Evolutionary conservation across 2,329 filamentous ascomycete genomes (phyloP).

Genomic region (Neophaeococcomyces mojaviensis): DNA sequence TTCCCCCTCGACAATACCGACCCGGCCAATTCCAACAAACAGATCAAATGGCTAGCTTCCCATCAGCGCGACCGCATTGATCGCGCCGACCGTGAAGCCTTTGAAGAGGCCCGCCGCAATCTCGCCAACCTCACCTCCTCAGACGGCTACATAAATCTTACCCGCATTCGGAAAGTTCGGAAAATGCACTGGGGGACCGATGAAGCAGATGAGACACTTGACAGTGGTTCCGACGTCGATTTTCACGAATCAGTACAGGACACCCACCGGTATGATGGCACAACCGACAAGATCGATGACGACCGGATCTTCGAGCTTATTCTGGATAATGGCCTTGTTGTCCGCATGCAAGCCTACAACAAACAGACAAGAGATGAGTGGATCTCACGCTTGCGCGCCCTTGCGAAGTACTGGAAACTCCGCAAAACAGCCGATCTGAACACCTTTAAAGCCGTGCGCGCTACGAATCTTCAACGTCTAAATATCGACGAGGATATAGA

Average conservation of each 20-base stretch:
- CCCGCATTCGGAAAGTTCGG: slow-evolving; percentile 51
- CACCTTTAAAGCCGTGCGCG: slow-evolving; percentile 50
- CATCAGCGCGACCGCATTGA: slow-evolving; percentile 40
- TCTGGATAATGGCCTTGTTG: slow-evolving; percentile 53
- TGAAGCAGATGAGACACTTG: slow-evolving; percentile 46
- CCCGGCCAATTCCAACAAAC: slow-evolving; percentile 40
- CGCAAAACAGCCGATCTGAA: slow-evolving; percentile 50
- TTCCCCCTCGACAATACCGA: slow-evolving; percentile 30
- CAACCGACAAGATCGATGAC: slow-evolving; percentile 46
- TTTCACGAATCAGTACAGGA: slow-evolving; percentile 45
- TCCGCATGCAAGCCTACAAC: slow-evolving; percentile 55
- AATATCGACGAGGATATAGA: slow-evolving; percentile 60
- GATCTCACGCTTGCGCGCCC: slow-evolving; percentile 49
- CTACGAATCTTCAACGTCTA: slow-evolving; percentile 51
- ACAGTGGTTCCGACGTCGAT: slow-evolving; percentile 48
- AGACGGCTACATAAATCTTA: slow-evolving; percentile 59
- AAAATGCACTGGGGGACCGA: slow-evolving; percentile 45
- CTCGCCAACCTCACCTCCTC: slow-evolving; percentile 50
- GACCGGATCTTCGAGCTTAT: slow-evolving; percentile 55
- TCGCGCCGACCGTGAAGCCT: slow-evolving; percentile 51
- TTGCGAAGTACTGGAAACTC: slow-evolving; percentile 56
- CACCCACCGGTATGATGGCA: slow-evolving; percentile 45
- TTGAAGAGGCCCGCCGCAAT: slow-evolving; percentile 52
- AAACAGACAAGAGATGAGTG: slow-evolving; percentile 52
- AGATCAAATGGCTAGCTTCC: slow-evolving; percentile 50